Evolutionary conservation across 495 filamentous ascomycete species (phyloP).

Genomic region (Penicillium arizonense): DNA sequence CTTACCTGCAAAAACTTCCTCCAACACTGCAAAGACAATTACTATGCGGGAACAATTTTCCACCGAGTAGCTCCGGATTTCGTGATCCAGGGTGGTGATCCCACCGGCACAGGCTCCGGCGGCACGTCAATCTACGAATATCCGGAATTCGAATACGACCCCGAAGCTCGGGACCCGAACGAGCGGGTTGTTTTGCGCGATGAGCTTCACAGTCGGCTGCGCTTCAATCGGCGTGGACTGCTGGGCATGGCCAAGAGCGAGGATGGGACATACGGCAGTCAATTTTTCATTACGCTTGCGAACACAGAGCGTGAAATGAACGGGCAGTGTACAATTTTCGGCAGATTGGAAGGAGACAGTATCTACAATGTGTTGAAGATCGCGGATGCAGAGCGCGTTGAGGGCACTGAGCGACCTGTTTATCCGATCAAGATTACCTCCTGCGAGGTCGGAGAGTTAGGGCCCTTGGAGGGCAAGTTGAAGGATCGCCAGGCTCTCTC

Average conservation of each 20-base stretch:
- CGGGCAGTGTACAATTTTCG: conserved; percentile 92
- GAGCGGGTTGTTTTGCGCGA: conserved; percentile 71
- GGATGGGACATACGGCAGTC: conserved; percentile 77
- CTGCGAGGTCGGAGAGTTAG: conserved; percentile 71
- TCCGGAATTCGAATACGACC: conserved; percentile 71
- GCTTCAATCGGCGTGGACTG: conserved; percentile 88
- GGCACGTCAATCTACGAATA: conserved; percentile 90
- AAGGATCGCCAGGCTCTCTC: conserved; percentile 57
- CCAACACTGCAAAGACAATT: conserved; percentile 89
- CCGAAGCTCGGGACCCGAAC: conserved; percentile 55
- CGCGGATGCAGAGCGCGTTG: conserved; percentile 78
- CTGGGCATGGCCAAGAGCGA: conserved; percentile 85
- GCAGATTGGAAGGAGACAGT: conserved; percentile 86
- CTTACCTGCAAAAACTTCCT: conserved; percentile 93
- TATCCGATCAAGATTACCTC: conserved; percentile 81
- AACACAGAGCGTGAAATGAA: conserved; percentile 79
- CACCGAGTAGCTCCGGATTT: conserved; percentile 91
- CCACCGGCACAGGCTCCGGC: conserved; percentile 86
- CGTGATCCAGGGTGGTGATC: conserved; percentile 93
- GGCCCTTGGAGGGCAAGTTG: conserved; percentile 89
- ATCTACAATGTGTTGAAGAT: conserved; percentile 95
- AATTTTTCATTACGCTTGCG: conserved; percentile 93
- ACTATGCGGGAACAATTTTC: conserved; percentile 90
- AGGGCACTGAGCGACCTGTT: conserved; percentile 78
- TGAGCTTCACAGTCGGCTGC: conserved; percentile 88